Percentiles rank a stretch among this genome's conserved stretches.
These are phyloP conservation scores for Macrophomina phaseolina DNA, from an alignment of 2,329 filamentous ascomycete genomes.

Conservation along the genomic window DNA sequence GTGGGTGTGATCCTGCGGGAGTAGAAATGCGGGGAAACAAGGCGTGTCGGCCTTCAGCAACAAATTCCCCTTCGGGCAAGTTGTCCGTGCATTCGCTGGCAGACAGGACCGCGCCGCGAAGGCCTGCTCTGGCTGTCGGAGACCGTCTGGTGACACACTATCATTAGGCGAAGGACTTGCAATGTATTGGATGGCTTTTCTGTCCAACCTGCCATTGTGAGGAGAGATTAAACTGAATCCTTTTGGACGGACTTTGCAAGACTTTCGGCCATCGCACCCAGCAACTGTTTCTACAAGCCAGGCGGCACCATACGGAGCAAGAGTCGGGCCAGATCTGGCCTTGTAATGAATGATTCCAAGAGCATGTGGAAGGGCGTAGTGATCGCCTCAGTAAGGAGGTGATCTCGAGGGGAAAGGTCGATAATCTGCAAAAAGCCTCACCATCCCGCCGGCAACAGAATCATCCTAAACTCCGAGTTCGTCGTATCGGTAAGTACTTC, in stretches of 20 bases:
- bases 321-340: not conserved
- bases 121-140: not conserved
- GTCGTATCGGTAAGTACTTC: not conserved
- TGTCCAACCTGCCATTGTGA: not conserved
- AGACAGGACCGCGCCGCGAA: not conserved
- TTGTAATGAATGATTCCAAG: not conserved
- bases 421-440: not conserved
- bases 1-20: not conserved
- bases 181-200: not conserved
- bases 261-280: too few species aligned
- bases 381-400: not conserved
- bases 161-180: not conserved
- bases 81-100: not conserved
- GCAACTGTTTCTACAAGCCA: too few species aligned
- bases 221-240: too few species aligned
- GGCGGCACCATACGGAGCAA: not conserved
- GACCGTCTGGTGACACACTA: not conserved
- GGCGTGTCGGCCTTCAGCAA: not conserved
- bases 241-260: too few species aligned
- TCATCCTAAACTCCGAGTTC: not conserved
- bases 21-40: constrained; percentile 9
- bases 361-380: not conserved
- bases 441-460: not conserved
- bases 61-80: constrained; percentile 2
- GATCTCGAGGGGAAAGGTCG: not conserved